A percentile compares a stretch with the other conserved stretches of the same genome.
phyloP scores from a whole-genome alignment of 495 filamentous ascomycete species.

The Penicillium paradoxum region DNA sequence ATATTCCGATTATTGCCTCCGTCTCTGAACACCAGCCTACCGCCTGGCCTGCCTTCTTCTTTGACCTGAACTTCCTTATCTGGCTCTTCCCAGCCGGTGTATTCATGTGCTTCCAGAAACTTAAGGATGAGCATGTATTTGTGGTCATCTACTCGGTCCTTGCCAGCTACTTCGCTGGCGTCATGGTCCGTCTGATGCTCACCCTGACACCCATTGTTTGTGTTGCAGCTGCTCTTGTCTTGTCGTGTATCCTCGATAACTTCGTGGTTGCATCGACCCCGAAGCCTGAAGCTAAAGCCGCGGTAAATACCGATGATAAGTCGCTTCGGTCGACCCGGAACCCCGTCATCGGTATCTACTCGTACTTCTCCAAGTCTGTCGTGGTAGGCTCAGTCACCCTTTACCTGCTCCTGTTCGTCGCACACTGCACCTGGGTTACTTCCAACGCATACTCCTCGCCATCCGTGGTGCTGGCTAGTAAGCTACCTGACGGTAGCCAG shows the following conservation, averaged over 20 bases:
- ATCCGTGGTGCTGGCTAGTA: constrained; percentile 91
- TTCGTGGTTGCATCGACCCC: constrained; percentile 63
- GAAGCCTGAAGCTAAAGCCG: constrained; percentile 41
- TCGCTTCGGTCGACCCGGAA: constrained; percentile 64
- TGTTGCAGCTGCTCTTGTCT: constrained; percentile 83
- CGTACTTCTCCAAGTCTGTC: constrained; percentile 67
- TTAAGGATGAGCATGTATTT: constrained; percentile 97
- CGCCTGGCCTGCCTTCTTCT: constrained; percentile 99
- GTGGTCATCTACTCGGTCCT: constrained; percentile 94
- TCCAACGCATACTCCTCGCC: constrained; percentile 98
- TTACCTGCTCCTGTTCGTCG: constrained; percentile 89
- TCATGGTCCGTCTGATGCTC: constrained; percentile 99
- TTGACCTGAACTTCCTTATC: constrained; percentile 96
- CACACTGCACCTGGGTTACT: constrained; percentile 99
- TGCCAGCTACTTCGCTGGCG: constrained; percentile 95
- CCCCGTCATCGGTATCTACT: constrained; percentile 80
- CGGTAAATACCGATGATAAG: constrained; percentile 45
- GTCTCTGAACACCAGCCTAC: constrained; percentile 99
- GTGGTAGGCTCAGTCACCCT: constrained; percentile 64
- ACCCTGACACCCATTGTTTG: constrained; percentile 96
- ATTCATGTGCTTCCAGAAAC: constrained; percentile 92
- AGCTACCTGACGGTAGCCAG: constrained; percentile 89
- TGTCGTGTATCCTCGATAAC: constrained; percentile 84
- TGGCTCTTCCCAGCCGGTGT: constrained; percentile 99
- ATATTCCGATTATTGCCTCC: constrained; percentile 98